A percentile compares a stretch with the other conserved stretches of the same genome.
These are phyloP conservation scores for Epichloe sylvatica DNA, from an alignment of 2,329 filamentous ascomycete genomes.

Conservation along the genomic window DNA sequence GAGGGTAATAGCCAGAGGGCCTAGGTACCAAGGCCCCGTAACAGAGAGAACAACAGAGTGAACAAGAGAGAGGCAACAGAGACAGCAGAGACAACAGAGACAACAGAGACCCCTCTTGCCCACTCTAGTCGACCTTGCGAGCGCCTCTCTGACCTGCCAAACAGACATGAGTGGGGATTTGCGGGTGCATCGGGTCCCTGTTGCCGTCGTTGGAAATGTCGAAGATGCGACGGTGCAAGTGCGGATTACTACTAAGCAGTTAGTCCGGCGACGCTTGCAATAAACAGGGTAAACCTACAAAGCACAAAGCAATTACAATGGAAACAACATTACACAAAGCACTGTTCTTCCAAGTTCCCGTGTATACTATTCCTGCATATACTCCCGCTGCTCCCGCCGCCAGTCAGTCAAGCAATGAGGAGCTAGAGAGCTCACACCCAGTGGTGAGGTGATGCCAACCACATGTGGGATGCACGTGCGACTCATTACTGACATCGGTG, in stretches of 20 bases:
- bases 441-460: background rate
- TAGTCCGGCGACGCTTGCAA: background rate
- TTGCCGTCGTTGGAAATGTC: background rate
- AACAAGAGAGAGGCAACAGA: no score
- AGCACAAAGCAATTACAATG: background rate
- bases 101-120: constrained; percentile 11
- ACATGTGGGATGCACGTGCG: background rate
- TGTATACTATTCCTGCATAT: no score
- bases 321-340: no score
- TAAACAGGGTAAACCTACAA: background rate
- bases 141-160: constrained; percentile 5
- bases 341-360: no score
- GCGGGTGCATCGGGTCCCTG: background rate
- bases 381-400: background rate
- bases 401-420: no score
- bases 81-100: no score
- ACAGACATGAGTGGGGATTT: constrained; percentile 1
- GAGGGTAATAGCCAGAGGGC: background rate
- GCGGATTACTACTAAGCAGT: background rate
- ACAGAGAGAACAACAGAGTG: no score
- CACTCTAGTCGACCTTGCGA: constrained; percentile 23
- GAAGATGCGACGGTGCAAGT: background rate
- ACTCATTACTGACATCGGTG: background rate
- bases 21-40: background rate
- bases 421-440: background rate